Evolutionary conservation across 352 stramenopile species (phyloP).

Genomic region (Peronosclerospora sorghi): DNA sequence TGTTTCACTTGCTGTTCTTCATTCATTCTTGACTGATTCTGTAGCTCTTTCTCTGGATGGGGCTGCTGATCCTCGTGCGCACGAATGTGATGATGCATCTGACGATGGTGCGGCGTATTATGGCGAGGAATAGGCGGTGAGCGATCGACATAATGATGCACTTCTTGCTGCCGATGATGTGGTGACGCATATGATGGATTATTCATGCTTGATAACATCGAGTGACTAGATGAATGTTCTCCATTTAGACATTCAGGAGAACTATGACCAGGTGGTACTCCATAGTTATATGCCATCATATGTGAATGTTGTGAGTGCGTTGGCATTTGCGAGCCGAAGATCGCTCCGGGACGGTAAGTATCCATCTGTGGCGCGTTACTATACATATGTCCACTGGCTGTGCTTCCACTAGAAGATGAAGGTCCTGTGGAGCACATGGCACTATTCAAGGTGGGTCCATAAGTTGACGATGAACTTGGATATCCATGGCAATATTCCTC

Average conservation of each 20-base stretch:
- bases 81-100: conserved; percentile 3
- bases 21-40: conserved; percentile 7
- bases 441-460: conserved; percentile 26
- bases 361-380: conserved; percentile 17
- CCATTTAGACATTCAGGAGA: conserved; percentile 12
- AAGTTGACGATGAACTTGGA: conserved; percentile 8
- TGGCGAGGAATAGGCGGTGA: conserved; percentile 8
- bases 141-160: conserved; percentile 16
- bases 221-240: conserved; percentile 7
- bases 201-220: conserved; percentile 16
- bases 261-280: conserved; percentile 7
- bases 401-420: conserved; percentile 13
- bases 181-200: conserved; percentile 36
- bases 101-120: conserved; percentile 12
- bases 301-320: conserved; percentile 24
- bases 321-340: conserved; percentile 18
- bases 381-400: conserved; percentile 23
- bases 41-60: conserved; percentile 19
- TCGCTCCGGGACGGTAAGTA: conserved; percentile 22
- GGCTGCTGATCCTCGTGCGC: conserved; percentile 20
- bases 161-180: conserved; percentile 18
- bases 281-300: conserved; percentile 38
- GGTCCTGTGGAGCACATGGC: conserved; percentile 32
- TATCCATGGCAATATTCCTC: conserved; percentile 23
- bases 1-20: conserved; percentile 5